These are phyloP conservation scores for Curvularia spicifera DNA, from an alignment of 2,329 filamentous ascomycete genomes.

Conservation along the genomic window DNA sequence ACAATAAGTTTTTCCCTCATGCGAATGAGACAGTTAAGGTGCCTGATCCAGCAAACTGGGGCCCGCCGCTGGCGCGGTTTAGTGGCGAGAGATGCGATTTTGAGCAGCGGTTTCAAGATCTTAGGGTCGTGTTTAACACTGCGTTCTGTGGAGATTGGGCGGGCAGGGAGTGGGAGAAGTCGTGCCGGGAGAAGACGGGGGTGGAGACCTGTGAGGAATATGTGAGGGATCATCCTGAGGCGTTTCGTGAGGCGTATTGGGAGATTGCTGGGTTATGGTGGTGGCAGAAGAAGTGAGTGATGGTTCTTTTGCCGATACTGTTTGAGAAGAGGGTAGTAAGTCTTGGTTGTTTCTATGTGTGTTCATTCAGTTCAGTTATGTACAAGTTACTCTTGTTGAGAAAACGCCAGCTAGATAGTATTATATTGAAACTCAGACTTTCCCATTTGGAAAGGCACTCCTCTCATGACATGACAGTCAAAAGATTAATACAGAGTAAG, in stretches of 20 bases:
- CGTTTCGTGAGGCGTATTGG: conserved; percentile 45
- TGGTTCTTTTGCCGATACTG: not conserved
- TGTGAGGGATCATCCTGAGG: conserved; percentile 40
- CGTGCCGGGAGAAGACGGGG: conserved; percentile 46
- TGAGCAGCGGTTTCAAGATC: conserved; percentile 34
- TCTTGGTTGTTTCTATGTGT: not conserved
- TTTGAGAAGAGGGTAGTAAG: not conserved
- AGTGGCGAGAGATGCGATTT: conserved; percentile 57
- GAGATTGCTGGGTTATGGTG: conserved; percentile 42
- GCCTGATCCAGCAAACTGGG: conserved; percentile 31
- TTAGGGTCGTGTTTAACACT: conserved; percentile 54
- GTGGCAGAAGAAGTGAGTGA: conserved; percentile 26
- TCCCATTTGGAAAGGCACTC: too few species aligned
- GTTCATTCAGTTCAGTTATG: not conserved
- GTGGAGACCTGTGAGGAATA: conserved; percentile 55
- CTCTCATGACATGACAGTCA: too few species aligned
- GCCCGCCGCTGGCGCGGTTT: conserved; percentile 47
- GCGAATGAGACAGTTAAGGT: not conserved
- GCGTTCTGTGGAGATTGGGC: conserved; percentile 63
- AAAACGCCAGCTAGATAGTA: not conserved
- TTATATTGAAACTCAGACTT: not conserved
- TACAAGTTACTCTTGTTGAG: not conserved
- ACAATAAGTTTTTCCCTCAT: conserved; percentile 3
- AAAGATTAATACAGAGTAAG: too few species aligned
- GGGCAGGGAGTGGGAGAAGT: conserved; percentile 62